phyloP scores from a whole-genome alignment of 805 yeast species.

The Isabelozyma rhagii region DNA sequence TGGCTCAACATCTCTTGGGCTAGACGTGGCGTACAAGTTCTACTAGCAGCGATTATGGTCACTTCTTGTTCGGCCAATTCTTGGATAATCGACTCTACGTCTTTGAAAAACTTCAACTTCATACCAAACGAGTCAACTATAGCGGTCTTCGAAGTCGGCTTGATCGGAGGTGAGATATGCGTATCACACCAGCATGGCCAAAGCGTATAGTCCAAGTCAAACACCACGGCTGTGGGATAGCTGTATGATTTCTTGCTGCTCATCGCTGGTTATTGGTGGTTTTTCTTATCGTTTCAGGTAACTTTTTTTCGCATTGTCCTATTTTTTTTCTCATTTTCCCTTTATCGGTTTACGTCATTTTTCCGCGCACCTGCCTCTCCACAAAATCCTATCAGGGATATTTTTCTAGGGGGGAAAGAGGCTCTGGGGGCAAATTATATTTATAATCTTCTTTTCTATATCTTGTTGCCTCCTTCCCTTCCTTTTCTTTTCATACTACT shows the following conservation, averaged over 20 bases:
- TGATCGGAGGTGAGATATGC: constrained; percentile 58
- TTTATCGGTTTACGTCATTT: background rate
- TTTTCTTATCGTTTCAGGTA: background rate
- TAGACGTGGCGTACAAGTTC: constrained; percentile 77
- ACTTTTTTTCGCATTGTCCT: background rate
- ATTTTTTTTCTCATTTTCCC: background rate
- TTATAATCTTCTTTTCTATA: background rate
- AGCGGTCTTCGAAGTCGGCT: constrained; percentile 25
- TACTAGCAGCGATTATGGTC: constrained; percentile 64
- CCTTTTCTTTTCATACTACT: background rate
- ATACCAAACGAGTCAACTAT: constrained; percentile 56
- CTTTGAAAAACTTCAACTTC: constrained; percentile 56
- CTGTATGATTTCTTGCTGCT: constrained; percentile 1
- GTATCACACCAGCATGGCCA: constrained; percentile 90
- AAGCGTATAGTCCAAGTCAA: constrained; percentile 72
- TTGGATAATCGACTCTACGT: constrained; percentile 61
- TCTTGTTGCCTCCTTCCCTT: background rate
- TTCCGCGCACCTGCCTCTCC: background rate
- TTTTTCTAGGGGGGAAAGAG: background rate
- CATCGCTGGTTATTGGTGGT: background rate
- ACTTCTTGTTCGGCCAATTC: constrained; percentile 49
- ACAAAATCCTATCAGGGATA: background rate
- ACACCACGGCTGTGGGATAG: constrained; percentile 53
- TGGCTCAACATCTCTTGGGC: constrained; percentile 61
- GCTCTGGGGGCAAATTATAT: background rate